Conservation (phyloP, 148 eudicot genomes). For the Rhododendron kiyosumense region DNA sequence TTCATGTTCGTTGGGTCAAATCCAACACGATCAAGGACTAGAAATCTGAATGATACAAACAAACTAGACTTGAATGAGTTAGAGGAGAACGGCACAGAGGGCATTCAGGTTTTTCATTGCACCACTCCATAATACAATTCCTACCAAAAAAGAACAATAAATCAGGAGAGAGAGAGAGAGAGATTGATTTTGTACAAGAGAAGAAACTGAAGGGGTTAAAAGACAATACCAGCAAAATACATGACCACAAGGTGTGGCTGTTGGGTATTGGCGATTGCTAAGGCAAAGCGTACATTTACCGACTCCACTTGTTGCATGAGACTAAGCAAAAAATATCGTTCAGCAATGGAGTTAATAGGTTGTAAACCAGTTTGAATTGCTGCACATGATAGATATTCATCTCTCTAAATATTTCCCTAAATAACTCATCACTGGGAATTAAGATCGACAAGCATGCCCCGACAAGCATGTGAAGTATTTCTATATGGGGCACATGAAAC, state of each 20-base stretch:
- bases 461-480: neutral
- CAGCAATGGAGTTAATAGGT: neutral
- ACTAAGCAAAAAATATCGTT: constrained; percentile 13
- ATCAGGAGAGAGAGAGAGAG: constrained; percentile 1
- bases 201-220: neutral
- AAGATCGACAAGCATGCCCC: constrained; percentile 1
- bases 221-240: constrained; percentile 90
- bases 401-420: neutral
- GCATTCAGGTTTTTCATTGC: constrained; percentile 98
- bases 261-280: constrained; percentile 85
- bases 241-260: constrained; percentile 98
- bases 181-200: neutral
- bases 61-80: constrained; percentile 89
- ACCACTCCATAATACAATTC: constrained; percentile 99
- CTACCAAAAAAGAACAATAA: constrained; percentile 27
- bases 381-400: neutral
- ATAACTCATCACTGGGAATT: neutral
- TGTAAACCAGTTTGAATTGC: neutral
- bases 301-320: constrained; percentile 50
- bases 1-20: neutral
- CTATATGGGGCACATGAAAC: neutral
- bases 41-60: constrained; percentile 93
- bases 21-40: constrained; percentile 16
- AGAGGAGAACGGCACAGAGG: constrained; percentile 92
- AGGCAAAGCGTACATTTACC: constrained; percentile 97